These are phyloP conservation scores for Paramecium bursaria DNA, from an alignment of 73 alveolate genomes.

Conservation along the genomic window DNA sequence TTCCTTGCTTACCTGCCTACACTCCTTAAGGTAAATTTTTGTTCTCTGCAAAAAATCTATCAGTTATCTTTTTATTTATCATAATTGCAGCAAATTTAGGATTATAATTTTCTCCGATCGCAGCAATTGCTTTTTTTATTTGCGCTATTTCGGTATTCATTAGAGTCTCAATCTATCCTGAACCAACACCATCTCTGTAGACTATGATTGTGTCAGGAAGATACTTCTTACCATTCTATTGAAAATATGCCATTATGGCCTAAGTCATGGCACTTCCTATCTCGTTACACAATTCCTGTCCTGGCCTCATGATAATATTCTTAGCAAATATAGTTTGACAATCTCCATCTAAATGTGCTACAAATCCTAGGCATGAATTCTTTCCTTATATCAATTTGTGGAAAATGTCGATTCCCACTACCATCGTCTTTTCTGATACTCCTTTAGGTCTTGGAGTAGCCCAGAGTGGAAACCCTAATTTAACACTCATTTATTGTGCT, in stretches of 20 bases:
- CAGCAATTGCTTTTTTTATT: conserved; percentile 12
- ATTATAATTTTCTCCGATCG: conserved; percentile 3
- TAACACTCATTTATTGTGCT: conserved; percentile 56
- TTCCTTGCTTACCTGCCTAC: not conserved
- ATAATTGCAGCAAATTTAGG: conserved; percentile 56
- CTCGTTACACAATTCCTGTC: conserved; percentile 11
- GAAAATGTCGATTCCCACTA: conserved; percentile 33
- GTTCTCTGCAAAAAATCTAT: conserved; percentile 38
- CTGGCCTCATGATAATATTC: conserved; percentile 39
- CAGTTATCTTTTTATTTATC: conserved; percentile 56
- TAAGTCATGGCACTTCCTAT: conserved; percentile 21
- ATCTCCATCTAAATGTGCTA: conserved; percentile 32
- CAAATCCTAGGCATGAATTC: conserved; percentile 70
- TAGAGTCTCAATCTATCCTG: conserved; percentile 27
- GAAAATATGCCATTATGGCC: conserved; percentile 46
- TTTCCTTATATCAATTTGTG: conserved; percentile 38
- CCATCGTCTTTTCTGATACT: conserved; percentile 47
- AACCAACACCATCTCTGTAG: conserved; percentile 77
- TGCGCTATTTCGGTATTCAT: conserved; percentile 4
- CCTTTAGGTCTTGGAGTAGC: conserved; percentile 28
- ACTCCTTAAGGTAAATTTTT: too few species aligned
- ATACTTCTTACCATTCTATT: conserved; percentile 39
- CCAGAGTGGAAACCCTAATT: conserved; percentile 51
- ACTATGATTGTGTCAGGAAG: conserved; percentile 71
- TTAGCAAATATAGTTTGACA: conserved; percentile 23